Evolutionary conservation across 768 basidiomycete genomes (phyloP).

Genomic region (Neoboletus brunneissimus): DNA sequence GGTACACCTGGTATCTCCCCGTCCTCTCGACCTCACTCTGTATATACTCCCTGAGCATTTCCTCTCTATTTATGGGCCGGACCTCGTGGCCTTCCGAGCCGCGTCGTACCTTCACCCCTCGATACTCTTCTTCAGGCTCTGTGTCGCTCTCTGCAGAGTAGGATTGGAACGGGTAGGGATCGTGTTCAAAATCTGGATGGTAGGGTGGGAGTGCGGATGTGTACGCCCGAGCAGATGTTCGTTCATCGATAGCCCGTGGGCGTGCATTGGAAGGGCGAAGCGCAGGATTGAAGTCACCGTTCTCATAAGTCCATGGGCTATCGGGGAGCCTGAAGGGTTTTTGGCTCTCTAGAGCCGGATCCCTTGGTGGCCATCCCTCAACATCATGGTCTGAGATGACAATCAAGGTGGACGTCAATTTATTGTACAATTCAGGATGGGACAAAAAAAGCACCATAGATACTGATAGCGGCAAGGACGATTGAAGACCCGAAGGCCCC

Average conservation of each 20-base stretch:
- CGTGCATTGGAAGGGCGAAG: slow-evolving; percentile 61
- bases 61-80: slow-evolving; percentile 56
- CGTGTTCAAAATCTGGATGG: slow-evolving; percentile 64
- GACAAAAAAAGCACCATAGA: slow-evolving; percentile 2
- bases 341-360: slow-evolving; percentile 43
- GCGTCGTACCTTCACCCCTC: slow-evolving; percentile 47
- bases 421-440: not conserved
- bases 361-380: slow-evolving; percentile 71
- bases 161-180: slow-evolving; percentile 21
- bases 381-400: slow-evolving; percentile 33
- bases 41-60: slow-evolving; percentile 59
- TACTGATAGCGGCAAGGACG: slow-evolving; percentile 1
- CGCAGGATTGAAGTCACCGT: slow-evolving; percentile 70
- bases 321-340: slow-evolving; percentile 48
- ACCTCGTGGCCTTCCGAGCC: slow-evolving; percentile 88
- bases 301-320: slow-evolving; percentile 86
- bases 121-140: slow-evolving; percentile 33
- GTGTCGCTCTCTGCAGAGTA: slow-evolving; percentile 20
- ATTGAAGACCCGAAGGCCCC: slow-evolving; percentile 1
- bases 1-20: slow-evolving; percentile 66
- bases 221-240: slow-evolving; percentile 30
- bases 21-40: slow-evolving; percentile 50
- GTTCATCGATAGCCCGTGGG: slow-evolving; percentile 30
- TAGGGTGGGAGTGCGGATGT: slow-evolving; percentile 64
- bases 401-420: slow-evolving; percentile 12